A percentile compares a stretch with the other conserved stretches of the same genome.
Conservation (phyloP, 2,329 filamentous ascomycete species). For the Neonectria faginata region DNA sequence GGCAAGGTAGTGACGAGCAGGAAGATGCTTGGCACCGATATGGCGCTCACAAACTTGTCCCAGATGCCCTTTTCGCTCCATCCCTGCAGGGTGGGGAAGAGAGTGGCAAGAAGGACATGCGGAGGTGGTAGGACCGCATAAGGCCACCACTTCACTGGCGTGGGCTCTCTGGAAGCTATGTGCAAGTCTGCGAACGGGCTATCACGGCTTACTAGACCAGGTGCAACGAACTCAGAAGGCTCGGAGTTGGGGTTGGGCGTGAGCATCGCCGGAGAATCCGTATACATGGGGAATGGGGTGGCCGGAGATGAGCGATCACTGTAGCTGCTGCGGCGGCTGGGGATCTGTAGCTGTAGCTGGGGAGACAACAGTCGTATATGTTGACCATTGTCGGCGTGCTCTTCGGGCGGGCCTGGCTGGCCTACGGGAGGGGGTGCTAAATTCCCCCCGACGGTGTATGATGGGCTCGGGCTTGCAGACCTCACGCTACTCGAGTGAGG, state of each 20-base stretch:
- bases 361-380: constrained; percentile 29
- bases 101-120: constrained; percentile 74
- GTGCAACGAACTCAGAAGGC: constrained; percentile 66
- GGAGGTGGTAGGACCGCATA: constrained; percentile 79
- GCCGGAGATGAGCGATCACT: constrained; percentile 62
- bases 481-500: constrained; percentile 38
- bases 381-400: constrained; percentile 22
- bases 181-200: constrained; percentile 61
- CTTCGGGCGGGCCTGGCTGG: constrained; percentile 34
- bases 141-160: constrained; percentile 82
- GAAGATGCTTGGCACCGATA: constrained; percentile 91
- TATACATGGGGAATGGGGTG: constrained; percentile 76
- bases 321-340: constrained; percentile 56
- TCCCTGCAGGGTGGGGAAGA: constrained; percentile 88
- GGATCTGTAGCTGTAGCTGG: constrained; percentile 60
- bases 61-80: constrained; percentile 87
- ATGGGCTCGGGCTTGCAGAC: constrained; percentile 47
- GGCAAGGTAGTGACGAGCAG: constrained; percentile 90
- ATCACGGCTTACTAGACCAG: constrained; percentile 53
- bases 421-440: constrained; percentile 55
- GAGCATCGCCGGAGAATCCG: constrained; percentile 66
- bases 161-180: constrained; percentile 52
- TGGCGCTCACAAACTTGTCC: constrained; percentile 83
- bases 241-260: constrained; percentile 56
- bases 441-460: constrained; percentile 55